Evolutionary conservation across 441 rosid species (phyloP), one percentile per base, ranked within the genome.

Genomic region (Gossypium gossypioides): DNA sequence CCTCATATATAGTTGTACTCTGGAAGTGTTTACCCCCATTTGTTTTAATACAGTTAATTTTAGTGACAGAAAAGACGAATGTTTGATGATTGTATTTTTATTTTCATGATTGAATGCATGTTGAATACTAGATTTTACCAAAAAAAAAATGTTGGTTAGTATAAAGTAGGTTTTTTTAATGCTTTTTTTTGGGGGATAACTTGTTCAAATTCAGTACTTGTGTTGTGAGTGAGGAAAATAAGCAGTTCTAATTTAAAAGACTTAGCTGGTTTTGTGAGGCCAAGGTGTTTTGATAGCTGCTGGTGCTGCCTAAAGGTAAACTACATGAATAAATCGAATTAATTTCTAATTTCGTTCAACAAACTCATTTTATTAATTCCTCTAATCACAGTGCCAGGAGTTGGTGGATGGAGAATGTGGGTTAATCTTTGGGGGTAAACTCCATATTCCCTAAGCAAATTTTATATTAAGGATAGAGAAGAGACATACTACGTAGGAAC

Each of bases 211-310:
- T n/a, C 4, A 50, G 57, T 40, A 58, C 55, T 34, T 27, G 32
- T 4, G 1, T 3, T 71, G 68, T 76, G 59, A 55, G 79, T 62
- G 54, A 32, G 74, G 74, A 74, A 54, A 46, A 42, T 73, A 42
- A 40, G 62, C 51, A 18, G 18, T 44, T 10, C 3, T 44, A 12
- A 44, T 44, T 44, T 44, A 3, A 44, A 44, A 44, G 50, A 44
- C 15, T 44, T 12, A 2, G 5, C 50, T 44, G 50, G 50, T 44
- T 44, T 44, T 44, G 15, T 44, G 50, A 44, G 50, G n/a, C 15
- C 50, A 3, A 44, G 50, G 13, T 12, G 2, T 44, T 9, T 44
- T 12, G 3, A 1, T 42, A 27, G 32, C 32, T 4, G 6, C 32
- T 4, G 5, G 6, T 4, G 32, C 32, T 27, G 32, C 32, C 32